These are phyloP conservation scores for Mytilinidion resinicola DNA, from an alignment of 495 filamentous ascomycete species.

Conservation along the genomic window DNA sequence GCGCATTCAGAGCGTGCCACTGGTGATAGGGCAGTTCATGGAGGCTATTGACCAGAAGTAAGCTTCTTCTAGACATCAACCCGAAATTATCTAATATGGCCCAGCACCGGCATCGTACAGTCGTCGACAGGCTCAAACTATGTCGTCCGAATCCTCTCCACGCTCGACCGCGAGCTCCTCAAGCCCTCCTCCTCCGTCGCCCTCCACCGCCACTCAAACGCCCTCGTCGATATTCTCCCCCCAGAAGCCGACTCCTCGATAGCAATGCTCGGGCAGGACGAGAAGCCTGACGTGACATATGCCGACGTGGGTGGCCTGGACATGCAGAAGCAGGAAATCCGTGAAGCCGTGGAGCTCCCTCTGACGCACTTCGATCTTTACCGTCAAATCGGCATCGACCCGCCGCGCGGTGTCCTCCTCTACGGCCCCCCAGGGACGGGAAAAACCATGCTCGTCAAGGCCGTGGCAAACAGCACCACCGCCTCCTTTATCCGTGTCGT, in stretches of 20 bases:
- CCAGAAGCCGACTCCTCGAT: slow-evolving; percentile 98
- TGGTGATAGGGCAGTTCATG: slow-evolving; percentile 99
- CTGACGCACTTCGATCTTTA: slow-evolving; percentile 97
- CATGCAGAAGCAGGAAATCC: slow-evolving; percentile 99
- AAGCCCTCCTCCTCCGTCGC: slow-evolving; percentile 97
- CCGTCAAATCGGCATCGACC: slow-evolving; percentile 96
- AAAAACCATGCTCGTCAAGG: slow-evolving; percentile 99
- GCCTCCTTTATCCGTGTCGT: slow-evolving; percentile 98
- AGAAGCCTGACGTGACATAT: slow-evolving; percentile 98
- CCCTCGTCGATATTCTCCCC: slow-evolving; percentile 94
- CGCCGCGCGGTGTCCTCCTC: slow-evolving; percentile 88
- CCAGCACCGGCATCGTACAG: slow-evolving; percentile 94
- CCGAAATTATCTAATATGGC: neutral
- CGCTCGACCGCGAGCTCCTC: slow-evolving; percentile 92
- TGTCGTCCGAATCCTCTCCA: slow-evolving; percentile 96
- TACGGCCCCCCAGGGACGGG: slow-evolving; percentile 96
- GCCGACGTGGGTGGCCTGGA: slow-evolving; percentile 96
- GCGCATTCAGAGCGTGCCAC: slow-evolving; percentile 93
- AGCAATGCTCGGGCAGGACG: slow-evolving; percentile 90
- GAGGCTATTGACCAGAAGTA: slow-evolving; percentile 99
- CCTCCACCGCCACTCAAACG: slow-evolving; percentile 95
- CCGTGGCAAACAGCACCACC: slow-evolving; percentile 95
- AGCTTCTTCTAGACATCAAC: slow-evolving; percentile 26
- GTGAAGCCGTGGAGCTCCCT: slow-evolving; percentile 93
- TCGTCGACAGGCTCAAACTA: slow-evolving; percentile 98